Base-by-base conservation (phyloP, 2,329 filamentous ascomycete genomes). In the Pyricularia pennisetigena region DNA sequence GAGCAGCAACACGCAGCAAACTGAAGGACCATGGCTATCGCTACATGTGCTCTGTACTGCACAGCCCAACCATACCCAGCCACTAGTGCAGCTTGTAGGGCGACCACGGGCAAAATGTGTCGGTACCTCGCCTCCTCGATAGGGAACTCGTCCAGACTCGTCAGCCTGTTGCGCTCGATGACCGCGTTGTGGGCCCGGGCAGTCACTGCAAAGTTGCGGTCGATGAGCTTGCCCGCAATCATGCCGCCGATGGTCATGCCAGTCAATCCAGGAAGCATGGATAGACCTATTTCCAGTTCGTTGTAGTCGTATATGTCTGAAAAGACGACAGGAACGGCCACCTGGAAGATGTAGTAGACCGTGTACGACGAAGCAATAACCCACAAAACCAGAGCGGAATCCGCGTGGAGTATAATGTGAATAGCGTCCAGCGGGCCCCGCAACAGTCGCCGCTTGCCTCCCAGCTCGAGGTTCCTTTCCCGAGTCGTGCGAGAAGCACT, bases 341-440 rank as follows among this genome's bases (percentile, higher is more conserved):
- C 49, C 65, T 67, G 65, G 54, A 61, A 23, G n/a, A 54, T 32
- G 65, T 67, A 61, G 65, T 67, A 67, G 26, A 67, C n/a, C 14
- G 49, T 67, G 54, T 67, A 67, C 20, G 54, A 67, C 2, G 54
- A 49, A 14, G 41, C 65, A 20, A 30, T 61, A n/a, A 35, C n/a
- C 12, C 49, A 54, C 5, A 67, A 10, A 10, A 61, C 49, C 41
- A 30, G 29, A 16, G 54, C 28, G 4, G 65, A 24, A 32, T 67
- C 65, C 30, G 28, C 28, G 7, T 67, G 24, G 49, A 67, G n/a
- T 16, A 59, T 54, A 7, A 67, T 24, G 49, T 29, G 54, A 41
- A 61, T 23, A 24, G 65, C 29, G 14, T 57, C 28, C 10, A 67
- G 54, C 8, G 65, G 65, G 49, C 54, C 59, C 5, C 59, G 59